A percentile compares a stretch with the other conserved stretches of the same genome.
Conservation (phyloP, 2,329 filamentous ascomycete genomes). For the Ceratocystis alfenasii region DNA sequence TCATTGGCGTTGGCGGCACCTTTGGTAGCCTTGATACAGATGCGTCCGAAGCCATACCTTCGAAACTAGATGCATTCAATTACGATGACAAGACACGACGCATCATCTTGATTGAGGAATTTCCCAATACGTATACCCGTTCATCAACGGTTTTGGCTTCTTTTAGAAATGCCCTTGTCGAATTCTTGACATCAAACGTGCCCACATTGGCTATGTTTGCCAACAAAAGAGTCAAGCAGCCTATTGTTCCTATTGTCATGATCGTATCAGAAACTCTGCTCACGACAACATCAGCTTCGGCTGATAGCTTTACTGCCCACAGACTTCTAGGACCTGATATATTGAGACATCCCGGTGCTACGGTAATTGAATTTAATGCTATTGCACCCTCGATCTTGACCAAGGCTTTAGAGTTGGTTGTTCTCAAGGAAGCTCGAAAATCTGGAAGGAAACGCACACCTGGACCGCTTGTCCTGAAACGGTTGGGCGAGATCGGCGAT, state of each 20-base stretch:
- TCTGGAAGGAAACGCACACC: constrained; percentile 66
- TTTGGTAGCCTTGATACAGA: constrained; percentile 56
- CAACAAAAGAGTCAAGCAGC: constrained; percentile 33
- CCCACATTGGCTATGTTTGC: constrained; percentile 42
- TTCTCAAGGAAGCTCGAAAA: constrained; percentile 72
- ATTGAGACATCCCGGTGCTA: constrained; percentile 64
- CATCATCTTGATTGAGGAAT: constrained; percentile 68
- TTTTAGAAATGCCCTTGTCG: constrained; percentile 63
- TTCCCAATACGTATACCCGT: constrained; percentile 61
- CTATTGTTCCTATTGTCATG: constrained; percentile 65
- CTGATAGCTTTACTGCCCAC: constrained; percentile 88
- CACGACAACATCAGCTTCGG: constrained; percentile 69
- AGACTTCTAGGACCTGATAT: constrained; percentile 79
- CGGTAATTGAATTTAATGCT: constrained; percentile 81
- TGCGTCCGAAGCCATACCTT: constrained; percentile 14
- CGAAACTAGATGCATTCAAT: background rate
- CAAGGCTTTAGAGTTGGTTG: constrained; percentile 70
- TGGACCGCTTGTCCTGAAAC: constrained; percentile 65
- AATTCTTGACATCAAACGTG: constrained; percentile 59
- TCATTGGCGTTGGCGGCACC: constrained; percentile 67
- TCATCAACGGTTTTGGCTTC: constrained; percentile 52
- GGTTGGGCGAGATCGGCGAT: constrained; percentile 76
- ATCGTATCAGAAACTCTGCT: constrained; percentile 84
- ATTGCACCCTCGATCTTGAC: constrained; percentile 75
- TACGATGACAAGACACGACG: constrained; percentile 28